Conservation (phyloP, 2,329 filamentous ascomycete species). For the Alternaria angustiovoidea region DNA sequence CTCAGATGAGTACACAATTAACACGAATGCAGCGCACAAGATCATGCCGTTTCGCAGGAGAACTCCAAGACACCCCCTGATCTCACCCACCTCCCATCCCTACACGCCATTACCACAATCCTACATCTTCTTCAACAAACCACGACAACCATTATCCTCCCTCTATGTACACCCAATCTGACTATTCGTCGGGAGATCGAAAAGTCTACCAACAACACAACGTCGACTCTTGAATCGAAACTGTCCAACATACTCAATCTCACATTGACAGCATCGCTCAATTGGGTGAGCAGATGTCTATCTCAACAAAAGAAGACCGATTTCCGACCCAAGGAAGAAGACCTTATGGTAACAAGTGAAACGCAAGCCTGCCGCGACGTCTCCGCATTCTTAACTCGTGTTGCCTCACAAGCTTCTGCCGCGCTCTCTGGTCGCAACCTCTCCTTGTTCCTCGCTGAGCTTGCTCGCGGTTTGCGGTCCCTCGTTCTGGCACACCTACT, state of each 20-base stretch:
- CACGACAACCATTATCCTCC: slow-evolving; percentile 87
- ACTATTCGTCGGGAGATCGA: slow-evolving; percentile 91
- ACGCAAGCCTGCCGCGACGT: slow-evolving; percentile 85
- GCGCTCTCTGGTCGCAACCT: slow-evolving; percentile 86
- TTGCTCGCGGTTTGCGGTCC: slow-evolving; percentile 78
- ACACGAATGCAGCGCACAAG: slow-evolving; percentile 55
- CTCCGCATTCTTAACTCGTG: slow-evolving; percentile 77
- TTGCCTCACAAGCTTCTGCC: slow-evolving; percentile 68
- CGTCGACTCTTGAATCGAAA: slow-evolving; percentile 84
- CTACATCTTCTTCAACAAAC: slow-evolving; percentile 94
- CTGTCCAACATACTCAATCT: slow-evolving; percentile 75
- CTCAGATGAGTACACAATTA: slow-evolving; percentile 8
- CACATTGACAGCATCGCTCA: slow-evolving; percentile 75
- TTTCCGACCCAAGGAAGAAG: slow-evolving; percentile 83
- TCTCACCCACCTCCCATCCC: slow-evolving; percentile 78
- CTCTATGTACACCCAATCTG: slow-evolving; percentile 86
- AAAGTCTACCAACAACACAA: slow-evolving; percentile 76
- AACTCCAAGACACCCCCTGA: slow-evolving; percentile 86
- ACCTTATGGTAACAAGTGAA: slow-evolving; percentile 55
- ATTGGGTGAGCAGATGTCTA: slow-evolving; percentile 78
- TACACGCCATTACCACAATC: slow-evolving; percentile 85
- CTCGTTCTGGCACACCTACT: slow-evolving; percentile 93
- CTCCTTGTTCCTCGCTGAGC: slow-evolving; percentile 80
- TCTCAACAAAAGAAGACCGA: slow-evolving; percentile 85
- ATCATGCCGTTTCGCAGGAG: slow-evolving; percentile 79